Evolutionary conservation across 2,329 filamentous ascomycete genomes (phyloP), one percentile per base, ranked within the genome.

Genomic region (Neofusicoccum ribis): DNA sequence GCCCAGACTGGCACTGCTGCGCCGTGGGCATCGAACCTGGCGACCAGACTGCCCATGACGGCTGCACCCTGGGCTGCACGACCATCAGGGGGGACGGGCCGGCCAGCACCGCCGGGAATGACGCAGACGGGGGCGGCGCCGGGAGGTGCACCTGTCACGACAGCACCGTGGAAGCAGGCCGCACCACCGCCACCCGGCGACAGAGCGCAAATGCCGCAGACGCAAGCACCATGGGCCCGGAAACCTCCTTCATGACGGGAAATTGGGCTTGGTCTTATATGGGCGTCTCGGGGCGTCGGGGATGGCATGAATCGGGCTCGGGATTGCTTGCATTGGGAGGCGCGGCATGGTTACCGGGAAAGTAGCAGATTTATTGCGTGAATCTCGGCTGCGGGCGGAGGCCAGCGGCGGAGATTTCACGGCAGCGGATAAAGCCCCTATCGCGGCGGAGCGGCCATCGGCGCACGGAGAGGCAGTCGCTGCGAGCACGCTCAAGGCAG

Each of bases 1-100:
- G 51, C 72, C 64, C 71, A 70, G 15, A 31, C 67, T 47, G 54
- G 65, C 68, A 51, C 66, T 64, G 41, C 49, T 31, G 47, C 64
- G 59, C 43, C 67, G 63, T 49, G 56, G 64, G 58, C 64, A 50
- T 51, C 58, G 6, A 65, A 63, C 31, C 58, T 39, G 12, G 17
- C 41, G 2, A 59, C 60, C 4, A 49, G 43, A 5, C 41, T 56
- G 36, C 58, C 64, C n/a, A 62, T 63, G 20, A 71, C 72, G n/a
- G 65, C 70, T 49, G 70, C 73, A 31, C 69, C 72, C 17, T 74
- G 73, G 73, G 71, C 71, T 54, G 27, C 51, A 47, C 23, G 50
- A 31, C 15, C 54, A 8, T 43, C 59, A 58, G 64, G 59, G 47
- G 54, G 44, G 9, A 23, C 63, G 27, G 61, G 50, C 34, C 41